These are phyloP conservation scores for Stentor coeruleus DNA, from an alignment of 73 alveolate species.

Conservation along the genomic window DNA sequence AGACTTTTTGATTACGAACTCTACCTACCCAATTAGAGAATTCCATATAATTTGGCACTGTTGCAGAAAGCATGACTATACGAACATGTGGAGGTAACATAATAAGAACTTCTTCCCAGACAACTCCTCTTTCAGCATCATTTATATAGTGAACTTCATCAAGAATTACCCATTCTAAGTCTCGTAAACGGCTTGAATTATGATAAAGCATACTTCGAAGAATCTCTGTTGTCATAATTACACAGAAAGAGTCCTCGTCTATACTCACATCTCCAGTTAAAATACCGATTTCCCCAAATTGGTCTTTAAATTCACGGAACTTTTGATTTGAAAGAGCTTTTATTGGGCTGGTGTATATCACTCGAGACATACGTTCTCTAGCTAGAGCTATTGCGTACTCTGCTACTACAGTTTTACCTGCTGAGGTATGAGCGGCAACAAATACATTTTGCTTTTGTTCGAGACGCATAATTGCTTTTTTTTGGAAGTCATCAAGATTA, in stretches of 20 bases:
- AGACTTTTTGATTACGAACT: constrained; percentile 75
- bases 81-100: constrained; percentile 86
- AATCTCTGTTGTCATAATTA: constrained; percentile 98
- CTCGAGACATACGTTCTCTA: constrained; percentile 76
- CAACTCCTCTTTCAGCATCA: constrained; percentile 97
- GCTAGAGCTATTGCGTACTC: constrained; percentile 99
- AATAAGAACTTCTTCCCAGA: constrained; percentile 98
- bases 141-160: constrained; percentile 94
- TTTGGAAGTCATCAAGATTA: constrained; percentile 41
- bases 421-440: constrained; percentile 99
- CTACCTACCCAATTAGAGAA: constrained; percentile 99
- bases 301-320: constrained; percentile 88
- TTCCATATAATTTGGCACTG: constrained; percentile 96
- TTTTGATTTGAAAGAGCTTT: constrained; percentile 97
- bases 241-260: constrained; percentile 82
- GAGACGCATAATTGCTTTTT: constrained; percentile 86
- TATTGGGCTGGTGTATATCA: constrained; percentile 97
- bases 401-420: constrained; percentile 99
- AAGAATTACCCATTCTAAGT: constrained; percentile 89
- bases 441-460: constrained; percentile 87
- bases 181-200: constrained; percentile 36
- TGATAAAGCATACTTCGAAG: constrained; percentile 47
- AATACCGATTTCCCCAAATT: constrained; percentile 96
- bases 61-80: constrained; percentile 94
- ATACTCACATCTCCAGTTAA: constrained; percentile 85